phyloP scores from a whole-genome alignment of 306 rosid species.

The Coriaria nepalensis region DNA sequence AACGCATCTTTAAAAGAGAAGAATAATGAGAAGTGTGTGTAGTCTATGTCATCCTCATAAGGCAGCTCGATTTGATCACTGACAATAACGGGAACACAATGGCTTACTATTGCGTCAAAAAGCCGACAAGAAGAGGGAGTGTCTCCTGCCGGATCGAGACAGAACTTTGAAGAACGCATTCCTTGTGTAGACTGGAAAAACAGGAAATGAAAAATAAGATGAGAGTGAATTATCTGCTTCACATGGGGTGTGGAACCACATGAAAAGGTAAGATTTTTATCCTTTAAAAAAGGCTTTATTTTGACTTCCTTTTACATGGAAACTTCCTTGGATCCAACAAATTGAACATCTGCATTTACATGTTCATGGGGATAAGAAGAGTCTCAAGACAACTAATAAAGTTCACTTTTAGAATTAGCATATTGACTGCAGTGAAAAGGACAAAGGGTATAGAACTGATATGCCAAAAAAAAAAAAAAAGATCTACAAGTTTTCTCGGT shows the following conservation, averaged over 20 bases:
- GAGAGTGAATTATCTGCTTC: slow-evolving; percentile 7
- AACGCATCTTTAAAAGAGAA: slow-evolving; percentile 85
- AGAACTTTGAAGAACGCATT: slow-evolving; percentile 87
- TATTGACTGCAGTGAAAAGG: no score
- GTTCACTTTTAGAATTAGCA: no score
- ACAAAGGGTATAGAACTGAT: no score
- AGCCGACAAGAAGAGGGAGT: slow-evolving; percentile 97
- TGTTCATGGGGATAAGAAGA: no score
- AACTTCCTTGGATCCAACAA: no score
- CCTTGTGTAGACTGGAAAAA: slow-evolving; percentile 63
- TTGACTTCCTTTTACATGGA: no score
- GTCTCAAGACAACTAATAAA: no score
- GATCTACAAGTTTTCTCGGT: slow-evolving; percentile 4
- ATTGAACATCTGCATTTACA: no score
- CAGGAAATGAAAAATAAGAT: slow-evolving; percentile 11
- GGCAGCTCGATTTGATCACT: slow-evolving; percentile 98
- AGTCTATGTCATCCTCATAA: slow-evolving; percentile 89
- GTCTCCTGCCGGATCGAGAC: slow-evolving; percentile 95
- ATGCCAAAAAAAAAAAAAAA: slow-evolving; percentile 2
- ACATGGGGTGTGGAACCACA: background rate
- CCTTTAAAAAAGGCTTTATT: no score
- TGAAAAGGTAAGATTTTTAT: no score
- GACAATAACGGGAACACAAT: slow-evolving; percentile 88
- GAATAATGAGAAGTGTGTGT: slow-evolving; percentile 59
- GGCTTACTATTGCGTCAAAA: slow-evolving; percentile 93